Base-by-base conservation (phyloP, 2,329 filamentous ascomycete genomes). In the Dryadomyces sulphureus region DNA sequence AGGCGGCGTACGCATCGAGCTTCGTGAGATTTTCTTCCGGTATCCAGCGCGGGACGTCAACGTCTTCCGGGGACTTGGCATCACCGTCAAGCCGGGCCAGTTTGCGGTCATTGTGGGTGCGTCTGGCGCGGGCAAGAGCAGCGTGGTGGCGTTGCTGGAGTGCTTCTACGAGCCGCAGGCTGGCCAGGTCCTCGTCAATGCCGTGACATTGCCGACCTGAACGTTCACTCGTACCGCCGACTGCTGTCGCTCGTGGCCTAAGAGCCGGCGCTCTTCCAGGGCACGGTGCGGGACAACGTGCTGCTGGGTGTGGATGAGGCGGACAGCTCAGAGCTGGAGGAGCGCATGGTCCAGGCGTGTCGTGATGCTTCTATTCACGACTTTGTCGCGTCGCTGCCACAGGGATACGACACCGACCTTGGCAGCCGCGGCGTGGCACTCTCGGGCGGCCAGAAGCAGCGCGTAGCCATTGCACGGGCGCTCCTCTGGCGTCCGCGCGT, bases 241-340 rank as follows among this genome's bases (percentile, higher is more conserved):
- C 63, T 75, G 32, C 66, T 88, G 12, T 80, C 81, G 1, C 70
- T 89, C 0, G 84, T 89, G 0, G 77, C 81, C 4, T 84, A 89
- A 59, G 83, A 89, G 57, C 72, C 84, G 8, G 79, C 78, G 0
- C 68, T 89, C 0, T 87, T 84, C 55, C 77, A 79, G 58, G 79
- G 73, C 12, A 77, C 76, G 1, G 69, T 87, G 19, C 70, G 75
- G 17, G 81, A 88, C 49, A 86, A 86, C 53, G 75, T 86, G 45
- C 60, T 80, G 1, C 66, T 85, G 0, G 81, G 80, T 17, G 73
- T 85, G 19, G 64, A 62, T 1, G 45, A 41, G 21, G 14, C 14
- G 4, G 43, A 66, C 1, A 64, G 66, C 1, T 61, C 67, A 0
- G 65, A 79, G 0, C 63, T 66, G 0, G 71, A 77, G 2, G 70